Evolutionary conservation across 345 rosid species (phyloP), one percentile per base, ranked within the genome.

Genomic region (Salix viminalis): DNA sequence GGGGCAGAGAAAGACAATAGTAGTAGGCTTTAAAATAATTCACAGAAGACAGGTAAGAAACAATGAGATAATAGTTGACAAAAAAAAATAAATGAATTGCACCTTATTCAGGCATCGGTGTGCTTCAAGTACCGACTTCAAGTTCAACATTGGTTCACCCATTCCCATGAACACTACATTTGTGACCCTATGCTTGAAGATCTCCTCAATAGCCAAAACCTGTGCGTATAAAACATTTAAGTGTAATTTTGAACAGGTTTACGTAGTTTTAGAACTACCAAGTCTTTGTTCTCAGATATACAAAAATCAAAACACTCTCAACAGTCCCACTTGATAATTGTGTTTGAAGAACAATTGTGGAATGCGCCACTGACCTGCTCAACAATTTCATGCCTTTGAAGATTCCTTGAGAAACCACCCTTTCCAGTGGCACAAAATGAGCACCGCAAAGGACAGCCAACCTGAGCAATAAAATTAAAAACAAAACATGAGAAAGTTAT

Each of bases 371-470:
- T 67, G 10, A 93, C 98, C 98, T 96, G 99, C 87, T 92, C 97
- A 70, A 93, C 78, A 76, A 96, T 93, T 81, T 93, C 99, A 81
- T 96, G 99, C 70, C 91, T 78, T 65, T 82, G 75, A 77, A 96
- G 99, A 86, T 96, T 96, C 81, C 99, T 90, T 44, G 97, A 92
- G 83, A 81, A 96, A 23, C 98, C 99, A 69, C 99, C 99, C 84
- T 92, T 96, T 56, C 98, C 99, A 48, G 99, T 93, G 77, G 99
- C 98, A 89, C 98, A 93, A 82, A 96, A 96, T n/a, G 97, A 96
- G 86, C 98, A 92, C 60, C 90, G 94, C 79, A 96, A 83, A 0
- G 99, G 97, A 83, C 98, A 93, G 37, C 99, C 99, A 26, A 96
- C 99, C 99, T 96, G 87, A 74, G 81, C 24, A 52, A 39, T 61